Percentiles rank a stretch among this genome's conserved stretches.
phyloP scores from a whole-genome alignment of 176 grass and related monocot species.

The Pontederia crassipes region DNA sequence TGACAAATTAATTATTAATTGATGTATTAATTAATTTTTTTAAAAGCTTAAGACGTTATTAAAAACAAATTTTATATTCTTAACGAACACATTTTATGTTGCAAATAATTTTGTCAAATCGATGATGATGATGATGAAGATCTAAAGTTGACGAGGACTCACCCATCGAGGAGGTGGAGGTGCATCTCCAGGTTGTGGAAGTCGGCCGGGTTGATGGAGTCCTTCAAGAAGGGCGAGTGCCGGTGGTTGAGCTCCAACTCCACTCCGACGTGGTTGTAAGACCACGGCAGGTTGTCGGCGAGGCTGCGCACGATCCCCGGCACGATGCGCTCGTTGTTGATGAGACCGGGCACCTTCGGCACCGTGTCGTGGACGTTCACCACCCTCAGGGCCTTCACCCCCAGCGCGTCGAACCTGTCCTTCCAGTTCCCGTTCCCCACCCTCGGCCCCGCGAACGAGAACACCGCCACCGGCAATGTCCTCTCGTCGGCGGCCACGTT shows the following conservation, averaged over 20 bases:
- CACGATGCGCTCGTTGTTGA: conserved; percentile 56
- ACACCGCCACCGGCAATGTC: conserved; percentile 40
- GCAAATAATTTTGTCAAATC: no score
- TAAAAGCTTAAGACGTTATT: no score
- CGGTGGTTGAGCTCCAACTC: conserved; percentile 63
- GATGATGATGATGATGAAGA: no score
- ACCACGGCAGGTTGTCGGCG: conserved; percentile 1
- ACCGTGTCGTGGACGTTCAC: conserved; percentile 92
- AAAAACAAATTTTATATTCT: no score
- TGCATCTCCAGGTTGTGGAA: conserved; percentile 73
- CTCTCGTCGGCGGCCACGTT: conserved; percentile 12
- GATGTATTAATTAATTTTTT: no score
- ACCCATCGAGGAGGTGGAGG: conserved; percentile 88
- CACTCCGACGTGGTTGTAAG: conserved; percentile 38
- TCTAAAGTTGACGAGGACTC: not conserved
- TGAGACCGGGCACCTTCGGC: conserved; percentile 62
- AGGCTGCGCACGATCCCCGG: conserved; percentile 29
- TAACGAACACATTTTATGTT: no score
- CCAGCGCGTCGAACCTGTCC: conserved; percentile 45
- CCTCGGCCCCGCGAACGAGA: conserved; percentile 64
- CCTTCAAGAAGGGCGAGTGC: conserved; percentile 75
- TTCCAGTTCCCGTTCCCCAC: conserved; percentile 66
- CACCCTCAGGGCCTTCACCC: conserved; percentile 24
- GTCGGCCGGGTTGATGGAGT: conserved; percentile 41
- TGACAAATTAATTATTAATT: no score